Evolutionary conservation across 768 basidiomycete genomes (phyloP).

Genomic region (Dendrothele bispora): DNA sequence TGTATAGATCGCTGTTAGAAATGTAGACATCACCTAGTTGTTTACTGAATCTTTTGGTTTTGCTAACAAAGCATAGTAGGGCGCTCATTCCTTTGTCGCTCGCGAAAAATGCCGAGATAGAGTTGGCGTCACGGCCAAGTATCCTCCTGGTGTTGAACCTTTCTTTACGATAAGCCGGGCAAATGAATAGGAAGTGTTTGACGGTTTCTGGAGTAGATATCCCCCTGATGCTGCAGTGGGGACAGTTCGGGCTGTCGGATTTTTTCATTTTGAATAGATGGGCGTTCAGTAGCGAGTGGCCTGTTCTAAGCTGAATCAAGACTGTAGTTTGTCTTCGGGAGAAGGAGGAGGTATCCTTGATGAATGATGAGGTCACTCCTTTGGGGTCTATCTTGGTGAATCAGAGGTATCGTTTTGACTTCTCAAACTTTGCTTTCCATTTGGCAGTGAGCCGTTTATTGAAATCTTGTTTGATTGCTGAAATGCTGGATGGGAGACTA

Average conservation of each 20-base stretch:
- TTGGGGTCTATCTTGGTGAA: neutral
- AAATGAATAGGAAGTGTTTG: too few species aligned
- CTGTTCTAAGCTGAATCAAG: constrained; percentile 28
- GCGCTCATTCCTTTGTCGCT: too few species aligned
- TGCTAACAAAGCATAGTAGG: too few species aligned
- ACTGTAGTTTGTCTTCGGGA: constrained; percentile 13
- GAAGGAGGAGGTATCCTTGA: neutral
- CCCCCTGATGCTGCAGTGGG: constrained; percentile 11
- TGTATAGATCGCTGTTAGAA: too few species aligned
- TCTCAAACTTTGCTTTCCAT: neutral
- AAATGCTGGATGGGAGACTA: neutral
- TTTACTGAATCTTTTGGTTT: too few species aligned
- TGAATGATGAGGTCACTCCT: neutral
- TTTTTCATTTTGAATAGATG: constrained; percentile 22
- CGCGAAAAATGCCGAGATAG: too few species aligned
- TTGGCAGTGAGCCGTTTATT: neutral
- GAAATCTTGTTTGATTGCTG: neutral
- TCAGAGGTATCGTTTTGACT: neutral
- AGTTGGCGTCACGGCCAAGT: too few species aligned
- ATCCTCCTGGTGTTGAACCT: too few species aligned
- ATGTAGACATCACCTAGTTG: too few species aligned
- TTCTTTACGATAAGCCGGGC: too few species aligned
- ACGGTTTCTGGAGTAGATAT: too few species aligned
- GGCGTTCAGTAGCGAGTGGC: constrained; percentile 24
- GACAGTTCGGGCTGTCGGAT: constrained; percentile 14